A percentile compares a stretch with the other conserved stretches of the same genome.
These are phyloP conservation scores for Aspergillus carbonarius DNA, from an alignment of 2,329 filamentous ascomycete genomes.

Conservation along the genomic window DNA sequence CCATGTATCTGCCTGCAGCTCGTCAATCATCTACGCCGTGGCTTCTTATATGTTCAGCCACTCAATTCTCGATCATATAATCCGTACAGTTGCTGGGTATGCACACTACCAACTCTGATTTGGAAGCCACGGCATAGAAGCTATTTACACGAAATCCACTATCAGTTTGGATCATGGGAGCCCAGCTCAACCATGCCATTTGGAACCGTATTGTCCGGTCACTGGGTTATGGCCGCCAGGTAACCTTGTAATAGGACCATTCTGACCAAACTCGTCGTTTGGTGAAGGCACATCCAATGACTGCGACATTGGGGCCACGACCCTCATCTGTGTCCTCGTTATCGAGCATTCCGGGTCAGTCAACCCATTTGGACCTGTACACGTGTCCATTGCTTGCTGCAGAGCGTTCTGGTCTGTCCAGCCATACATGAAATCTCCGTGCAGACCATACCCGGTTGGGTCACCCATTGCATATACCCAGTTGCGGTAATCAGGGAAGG, in stretches of 20 bases:
- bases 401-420: constrained; percentile 45
- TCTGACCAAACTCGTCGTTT: constrained; percentile 18
- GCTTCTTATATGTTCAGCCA: no score
- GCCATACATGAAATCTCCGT: constrained; percentile 56
- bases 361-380: constrained; percentile 16
- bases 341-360: constrained; percentile 18
- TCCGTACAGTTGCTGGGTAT: neutral
- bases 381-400: constrained; percentile 36
- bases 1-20: neutral
- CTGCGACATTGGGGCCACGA: constrained; percentile 9
- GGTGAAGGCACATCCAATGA: constrained; percentile 12
- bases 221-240: constrained; percentile 18
- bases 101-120: neutral
- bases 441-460: constrained; percentile 53
- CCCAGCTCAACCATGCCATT: neutral
- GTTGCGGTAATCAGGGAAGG: constrained; percentile 47
- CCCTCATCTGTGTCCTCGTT: constrained; percentile 13
- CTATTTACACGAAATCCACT: neutral
- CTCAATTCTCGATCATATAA: neutral
- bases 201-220: neutral
- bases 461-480: constrained; percentile 52
- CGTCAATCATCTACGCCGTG: neutral
- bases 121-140: no score
- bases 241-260: constrained; percentile 12
- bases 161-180: neutral